phyloP scores from a whole-genome alignment of 352 stramenopile genomes.

The Globisporangium solare region DNA sequence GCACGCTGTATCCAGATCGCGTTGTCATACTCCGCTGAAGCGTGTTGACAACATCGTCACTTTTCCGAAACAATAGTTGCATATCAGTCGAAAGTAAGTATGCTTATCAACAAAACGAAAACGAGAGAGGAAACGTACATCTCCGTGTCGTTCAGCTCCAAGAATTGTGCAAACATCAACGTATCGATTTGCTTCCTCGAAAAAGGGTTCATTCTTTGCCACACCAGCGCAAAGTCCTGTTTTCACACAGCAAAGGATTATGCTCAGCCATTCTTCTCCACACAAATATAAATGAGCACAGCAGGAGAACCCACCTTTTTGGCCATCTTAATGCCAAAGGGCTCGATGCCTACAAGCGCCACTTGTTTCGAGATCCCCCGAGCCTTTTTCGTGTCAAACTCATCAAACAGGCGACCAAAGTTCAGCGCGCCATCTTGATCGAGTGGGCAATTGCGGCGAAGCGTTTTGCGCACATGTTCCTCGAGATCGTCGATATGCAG shows the following conservation, averaged over 20 bases:
- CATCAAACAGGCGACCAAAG: conserved; percentile 67
- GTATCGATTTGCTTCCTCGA: conserved; percentile 53
- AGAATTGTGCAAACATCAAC: conserved; percentile 49
- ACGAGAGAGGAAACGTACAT: conserved; percentile 34
- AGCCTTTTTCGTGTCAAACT: conserved; percentile 71
- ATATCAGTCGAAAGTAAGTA: background rate
- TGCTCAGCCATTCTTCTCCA: background rate
- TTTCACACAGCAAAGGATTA: background rate
- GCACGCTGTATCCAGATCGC: conserved; percentile 46
- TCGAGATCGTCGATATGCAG: conserved; percentile 67
- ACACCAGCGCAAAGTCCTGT: conserved; percentile 59
- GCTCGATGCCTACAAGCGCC: conserved; percentile 43
- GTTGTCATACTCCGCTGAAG: conserved; percentile 70
- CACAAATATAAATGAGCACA: background rate
- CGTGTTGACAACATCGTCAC: conserved; percentile 57
- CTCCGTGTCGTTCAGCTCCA: conserved; percentile 73
- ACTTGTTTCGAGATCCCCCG: conserved; percentile 42
- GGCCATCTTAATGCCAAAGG: conserved; percentile 71
- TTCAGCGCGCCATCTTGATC: conserved; percentile 77
- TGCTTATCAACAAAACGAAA: background rate
- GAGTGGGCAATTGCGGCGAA: conserved; percentile 66
- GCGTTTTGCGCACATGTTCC: conserved; percentile 56
- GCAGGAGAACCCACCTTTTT: conserved; percentile 40
- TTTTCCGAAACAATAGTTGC: conserved; percentile 12
- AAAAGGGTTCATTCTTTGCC: conserved; percentile 67